A percentile compares a stretch with the other conserved stretches of the same genome.
Conservation (phyloP, 2,329 filamentous ascomycete genomes). For the Colletotrichum acutatum region DNA sequence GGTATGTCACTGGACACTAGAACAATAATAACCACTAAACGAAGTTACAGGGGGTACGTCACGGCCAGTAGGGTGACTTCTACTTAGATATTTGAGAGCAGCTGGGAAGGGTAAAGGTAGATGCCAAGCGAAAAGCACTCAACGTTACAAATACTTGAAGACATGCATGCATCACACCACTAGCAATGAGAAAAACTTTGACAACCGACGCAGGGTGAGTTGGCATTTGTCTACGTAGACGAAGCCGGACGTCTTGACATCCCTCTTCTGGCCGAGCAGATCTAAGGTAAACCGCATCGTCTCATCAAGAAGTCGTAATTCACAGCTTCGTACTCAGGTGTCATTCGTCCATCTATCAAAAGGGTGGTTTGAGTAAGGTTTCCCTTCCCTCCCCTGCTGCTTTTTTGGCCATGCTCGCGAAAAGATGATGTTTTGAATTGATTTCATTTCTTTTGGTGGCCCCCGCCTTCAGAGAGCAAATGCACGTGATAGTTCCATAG, state of each 20-base stretch:
- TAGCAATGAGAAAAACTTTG: not conserved
- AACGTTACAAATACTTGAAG: not conserved
- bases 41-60: too few relatives aligned
- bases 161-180: not conserved
- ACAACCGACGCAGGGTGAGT: not conserved
- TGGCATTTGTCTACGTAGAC: conserved; percentile 11
- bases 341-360: conserved; percentile 30
- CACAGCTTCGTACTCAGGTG: conserved; percentile 34
- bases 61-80: too few relatives aligned
- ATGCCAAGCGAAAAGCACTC: too few relatives aligned
- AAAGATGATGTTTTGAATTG: conserved; percentile 49
- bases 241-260: conserved; percentile 4
- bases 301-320: conserved; percentile 34
- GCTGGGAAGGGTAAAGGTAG: too few relatives aligned
- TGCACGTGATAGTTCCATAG: conserved; percentile 70
- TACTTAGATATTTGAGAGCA: too few relatives aligned
- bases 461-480: conserved; percentile 61
- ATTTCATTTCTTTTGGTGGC: conserved; percentile 44
- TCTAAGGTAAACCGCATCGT: conserved; percentile 3
- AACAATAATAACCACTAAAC: too few relatives aligned
- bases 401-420: conserved; percentile 22
- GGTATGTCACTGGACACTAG: too few relatives aligned
- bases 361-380: conserved; percentile 35
- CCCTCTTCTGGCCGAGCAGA: conserved; percentile 13
- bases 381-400: conserved; percentile 12